Percentiles rank a stretch among this genome's conserved stretches.
Evolutionary conservation across 257 asterid genomes (phyloP).

Genomic region (Perilla frutescens): DNA sequence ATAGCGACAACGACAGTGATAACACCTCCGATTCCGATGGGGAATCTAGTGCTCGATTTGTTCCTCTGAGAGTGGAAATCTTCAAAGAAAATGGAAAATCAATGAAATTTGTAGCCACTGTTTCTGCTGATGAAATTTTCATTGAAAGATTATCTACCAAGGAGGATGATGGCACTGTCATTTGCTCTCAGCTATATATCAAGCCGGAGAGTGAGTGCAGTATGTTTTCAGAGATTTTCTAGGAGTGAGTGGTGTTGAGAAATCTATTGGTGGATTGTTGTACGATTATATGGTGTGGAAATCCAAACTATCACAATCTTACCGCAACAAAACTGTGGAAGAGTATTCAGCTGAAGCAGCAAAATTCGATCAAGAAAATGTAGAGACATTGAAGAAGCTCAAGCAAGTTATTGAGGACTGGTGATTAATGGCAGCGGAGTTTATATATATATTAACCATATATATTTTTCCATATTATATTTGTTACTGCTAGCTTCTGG

Average conservation of each 20-base stretch:
- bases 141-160: background rate
- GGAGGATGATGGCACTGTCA: background rate
- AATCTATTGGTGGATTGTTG: background rate
- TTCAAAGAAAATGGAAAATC: background rate
- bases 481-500: no score
- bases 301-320: no score
- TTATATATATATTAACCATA: no score
- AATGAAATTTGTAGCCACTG: background rate
- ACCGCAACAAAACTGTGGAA: background rate
- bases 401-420: background rate
- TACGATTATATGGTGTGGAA: background rate
- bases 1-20: background rate
- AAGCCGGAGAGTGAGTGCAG: slow-evolving; percentile 8
- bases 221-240: background rate
- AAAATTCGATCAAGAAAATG: no score
- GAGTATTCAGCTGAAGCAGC: background rate
- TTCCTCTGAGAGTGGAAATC: background rate
- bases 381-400: background rate
- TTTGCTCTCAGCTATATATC: background rate
- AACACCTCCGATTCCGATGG: background rate
- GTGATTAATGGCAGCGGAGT: background rate
- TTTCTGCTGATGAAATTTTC: background rate
- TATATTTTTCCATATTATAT: no score
- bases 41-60: background rate
- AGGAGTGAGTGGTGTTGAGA: slow-evolving; percentile 8